A percentile compares a stretch with the other conserved stretches of the same genome.
Evolutionary conservation across 331 rosid genomes (phyloP).

Genomic region (Saraca asoca): DNA sequence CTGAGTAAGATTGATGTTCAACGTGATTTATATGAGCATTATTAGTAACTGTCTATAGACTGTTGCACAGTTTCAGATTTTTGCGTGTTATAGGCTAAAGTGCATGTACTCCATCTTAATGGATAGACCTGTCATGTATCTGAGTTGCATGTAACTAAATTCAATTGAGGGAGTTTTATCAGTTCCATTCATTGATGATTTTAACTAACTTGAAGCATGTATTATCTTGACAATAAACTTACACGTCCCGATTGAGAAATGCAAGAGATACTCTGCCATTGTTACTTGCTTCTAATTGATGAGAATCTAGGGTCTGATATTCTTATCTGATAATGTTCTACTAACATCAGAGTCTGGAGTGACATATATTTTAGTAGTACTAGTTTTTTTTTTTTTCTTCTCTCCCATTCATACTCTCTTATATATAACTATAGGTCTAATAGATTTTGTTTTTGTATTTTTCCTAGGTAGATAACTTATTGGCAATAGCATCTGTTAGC

Average conservation of each 20-base stretch:
- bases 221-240: slow-evolving; percentile 14
- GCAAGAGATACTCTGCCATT: slow-evolving; percentile 11
- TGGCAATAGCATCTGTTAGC: slow-evolving; percentile 72
- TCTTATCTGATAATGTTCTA: slow-evolving; percentile 2
- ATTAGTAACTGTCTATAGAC: neutral
- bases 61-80: neutral
- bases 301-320: slow-evolving; percentile 24
- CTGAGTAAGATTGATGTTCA: no score
- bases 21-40: neutral
- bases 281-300: slow-evolving; percentile 13
- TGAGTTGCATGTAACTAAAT: neutral
- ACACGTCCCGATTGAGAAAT: slow-evolving; percentile 20
- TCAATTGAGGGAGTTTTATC: neutral
- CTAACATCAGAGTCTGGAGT: slow-evolving; percentile 18
- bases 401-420: neutral
- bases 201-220: slow-evolving; percentile 11
- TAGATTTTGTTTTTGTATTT: slow-evolving; percentile 22
- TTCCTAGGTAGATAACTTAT: slow-evolving; percentile 67
- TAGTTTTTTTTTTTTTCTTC: slow-evolving; percentile 17
- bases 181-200: slow-evolving; percentile 20
- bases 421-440: neutral
- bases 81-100: neutral
- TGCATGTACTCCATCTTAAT: neutral
- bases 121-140: neutral
- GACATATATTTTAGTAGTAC: slow-evolving; percentile 1